A percentile compares a stretch with the other conserved stretches of the same genome.
Conservation (phyloP, 768 basidiomycete genomes). For the Xerocomus potaroensis region DNA sequence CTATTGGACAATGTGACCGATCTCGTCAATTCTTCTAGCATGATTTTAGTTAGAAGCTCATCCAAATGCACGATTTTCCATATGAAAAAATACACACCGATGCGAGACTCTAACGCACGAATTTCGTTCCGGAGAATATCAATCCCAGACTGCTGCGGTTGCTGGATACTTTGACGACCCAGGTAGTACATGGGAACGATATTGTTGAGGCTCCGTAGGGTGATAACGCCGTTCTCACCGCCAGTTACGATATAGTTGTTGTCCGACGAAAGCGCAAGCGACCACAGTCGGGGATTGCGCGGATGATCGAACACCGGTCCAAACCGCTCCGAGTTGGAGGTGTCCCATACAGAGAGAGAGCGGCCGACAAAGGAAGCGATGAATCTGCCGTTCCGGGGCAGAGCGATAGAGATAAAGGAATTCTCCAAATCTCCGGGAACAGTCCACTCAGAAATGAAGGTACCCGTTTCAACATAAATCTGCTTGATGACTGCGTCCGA, state of each 20-base stretch:
- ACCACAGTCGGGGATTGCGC: constrained; percentile 1
- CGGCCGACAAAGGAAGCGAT: constrained; percentile 2
- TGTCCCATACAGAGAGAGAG: constrained; percentile 11
- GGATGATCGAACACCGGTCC: constrained; percentile 6
- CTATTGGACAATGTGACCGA: neutral
- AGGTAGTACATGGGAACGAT: constrained; percentile 4
- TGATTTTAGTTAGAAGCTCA: neutral
- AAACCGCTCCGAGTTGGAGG: constrained; percentile 9
- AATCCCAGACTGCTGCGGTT: constrained; percentile 1
- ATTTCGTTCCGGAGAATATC: neutral
- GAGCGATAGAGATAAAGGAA: constrained; percentile 1
- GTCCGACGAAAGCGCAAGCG: constrained; percentile 11
- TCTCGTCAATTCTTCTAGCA: constrained; percentile 3
- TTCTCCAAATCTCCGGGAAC: constrained; percentile 1
- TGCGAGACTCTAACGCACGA: constrained; percentile 1
- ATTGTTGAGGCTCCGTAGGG: constrained; percentile 1
- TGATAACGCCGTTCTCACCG: constrained; percentile 5
- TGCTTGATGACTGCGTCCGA: constrained; percentile 1
- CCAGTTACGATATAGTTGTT: constrained; percentile 5
- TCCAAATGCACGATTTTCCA: neutral
- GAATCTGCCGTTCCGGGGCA: constrained; percentile 3
- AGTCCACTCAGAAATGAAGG: constrained; percentile 4
- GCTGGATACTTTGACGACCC: neutral
- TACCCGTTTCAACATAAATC: constrained; percentile 3
- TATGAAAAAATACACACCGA: neutral